Evolutionary conservation across 352 stramenopile species (phyloP).

Genomic region (Pythium insidiosum): DNA sequence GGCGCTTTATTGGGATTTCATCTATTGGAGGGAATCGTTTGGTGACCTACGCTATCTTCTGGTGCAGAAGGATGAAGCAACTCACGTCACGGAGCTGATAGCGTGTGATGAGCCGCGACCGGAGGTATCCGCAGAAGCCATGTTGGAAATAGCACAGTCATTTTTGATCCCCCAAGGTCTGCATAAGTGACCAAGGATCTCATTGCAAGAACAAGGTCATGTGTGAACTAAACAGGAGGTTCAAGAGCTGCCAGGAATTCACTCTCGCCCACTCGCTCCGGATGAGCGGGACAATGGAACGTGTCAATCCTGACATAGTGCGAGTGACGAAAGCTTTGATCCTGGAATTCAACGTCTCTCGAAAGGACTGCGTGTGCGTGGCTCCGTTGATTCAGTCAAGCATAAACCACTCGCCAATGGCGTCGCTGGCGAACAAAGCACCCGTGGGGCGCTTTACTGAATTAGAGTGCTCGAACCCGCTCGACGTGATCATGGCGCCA

Average conservation of each 20-base stretch:
- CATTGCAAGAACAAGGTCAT: conserved; percentile 18
- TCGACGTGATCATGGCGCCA: neutral
- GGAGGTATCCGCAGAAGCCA: conserved; percentile 9
- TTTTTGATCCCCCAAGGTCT: conserved; percentile 16
- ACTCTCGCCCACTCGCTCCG: conserved; percentile 19
- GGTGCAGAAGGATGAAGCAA: conserved; percentile 20
- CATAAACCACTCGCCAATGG: conserved; percentile 18
- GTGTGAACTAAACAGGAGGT: conserved; percentile 4
- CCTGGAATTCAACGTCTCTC: conserved; percentile 17
- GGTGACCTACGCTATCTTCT: conserved; percentile 15
- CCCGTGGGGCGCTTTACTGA: conserved; percentile 17
- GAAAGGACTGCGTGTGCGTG: conserved; percentile 14
- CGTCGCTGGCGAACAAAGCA: conserved; percentile 9
- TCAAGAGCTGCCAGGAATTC: conserved; percentile 20
- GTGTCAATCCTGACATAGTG: conserved; percentile 16
- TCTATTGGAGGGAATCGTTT: conserved; percentile 17
- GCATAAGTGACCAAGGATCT: conserved; percentile 20
- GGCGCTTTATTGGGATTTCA: conserved; percentile 19
- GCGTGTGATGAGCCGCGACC: conserved; percentile 14
- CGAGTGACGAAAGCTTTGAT: conserved; percentile 19
- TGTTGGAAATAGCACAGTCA: conserved; percentile 14
- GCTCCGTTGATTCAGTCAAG: conserved; percentile 18
- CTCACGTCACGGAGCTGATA: conserved; percentile 19
- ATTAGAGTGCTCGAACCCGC: conserved; percentile 2
- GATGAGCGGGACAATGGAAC: conserved; percentile 21